Evolutionary conservation across 78 protist species (phyloP).

Genomic region (Dictyostelium firmibasis): DNA sequence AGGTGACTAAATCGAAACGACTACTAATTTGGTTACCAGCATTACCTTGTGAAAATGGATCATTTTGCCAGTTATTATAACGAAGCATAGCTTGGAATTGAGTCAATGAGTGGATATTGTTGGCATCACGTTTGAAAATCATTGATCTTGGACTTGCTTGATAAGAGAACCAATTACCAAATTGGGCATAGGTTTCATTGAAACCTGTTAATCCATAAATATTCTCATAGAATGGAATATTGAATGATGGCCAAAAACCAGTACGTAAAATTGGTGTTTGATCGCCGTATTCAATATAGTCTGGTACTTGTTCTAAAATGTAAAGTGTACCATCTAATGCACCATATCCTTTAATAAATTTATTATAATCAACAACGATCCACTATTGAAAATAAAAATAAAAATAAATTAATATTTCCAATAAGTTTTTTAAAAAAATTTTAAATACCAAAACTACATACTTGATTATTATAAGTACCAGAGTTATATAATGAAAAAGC

Average conservation of each 20-base stretch:
- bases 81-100: conserved; percentile 78
- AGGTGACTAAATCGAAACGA: conserved; percentile 87
- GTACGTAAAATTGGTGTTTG: conserved; percentile 30
- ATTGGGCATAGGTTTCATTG: background rate
- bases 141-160: conserved; percentile 75
- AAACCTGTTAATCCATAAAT: conserved; percentile 86
- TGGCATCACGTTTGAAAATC: conserved; percentile 83
- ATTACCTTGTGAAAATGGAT: conserved; percentile 86
- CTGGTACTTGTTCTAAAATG: conserved; percentile 94
- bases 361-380: conserved; percentile 76
- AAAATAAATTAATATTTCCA: background rate
- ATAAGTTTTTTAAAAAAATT: too few relatives aligned
- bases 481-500: conserved; percentile 55
- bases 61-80: conserved; percentile 88
- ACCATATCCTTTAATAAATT: conserved; percentile 75
- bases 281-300: conserved; percentile 75
- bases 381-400: conserved; percentile 69
- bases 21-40: conserved; percentile 81
- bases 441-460: too few relatives aligned
- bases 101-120: conserved; percentile 35
- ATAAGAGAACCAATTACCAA: conserved; percentile 62
- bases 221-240: conserved; percentile 88
- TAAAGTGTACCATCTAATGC: conserved; percentile 77
- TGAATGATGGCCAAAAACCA: conserved; percentile 91
- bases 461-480: conserved; percentile 91